These are phyloP conservation scores for Pseudogymnoascus verrucosus DNA, from an alignment of 2,329 filamentous ascomycete species.

Conservation along the genomic window DNA sequence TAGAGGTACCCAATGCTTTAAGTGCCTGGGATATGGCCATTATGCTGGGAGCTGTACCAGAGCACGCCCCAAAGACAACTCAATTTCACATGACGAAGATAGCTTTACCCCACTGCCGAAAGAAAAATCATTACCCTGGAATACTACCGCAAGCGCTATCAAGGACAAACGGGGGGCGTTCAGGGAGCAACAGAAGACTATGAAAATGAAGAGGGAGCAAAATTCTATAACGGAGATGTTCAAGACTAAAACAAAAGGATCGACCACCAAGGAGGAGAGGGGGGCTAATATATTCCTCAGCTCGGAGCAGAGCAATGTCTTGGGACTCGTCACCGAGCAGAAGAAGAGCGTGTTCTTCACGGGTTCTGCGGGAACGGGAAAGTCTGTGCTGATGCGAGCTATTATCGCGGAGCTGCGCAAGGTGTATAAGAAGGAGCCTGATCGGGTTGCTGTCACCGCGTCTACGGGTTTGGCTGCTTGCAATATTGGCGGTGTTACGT, in stretches of 20 bases:
- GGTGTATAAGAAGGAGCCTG: slow-evolving; percentile 69
- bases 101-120: slow-evolving; percentile 14
- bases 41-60: not conserved
- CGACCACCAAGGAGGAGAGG: slow-evolving; percentile 37
- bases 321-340: slow-evolving; percentile 72
- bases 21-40: not conserved
- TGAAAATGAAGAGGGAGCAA: slow-evolving; percentile 32
- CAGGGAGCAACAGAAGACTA: slow-evolving; percentile 51
- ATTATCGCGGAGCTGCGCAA: slow-evolving; percentile 75
- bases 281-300: slow-evolving; percentile 58
- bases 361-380: slow-evolving; percentile 90
- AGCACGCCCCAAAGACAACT: not conserved
- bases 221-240: slow-evolving; percentile 21
- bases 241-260: slow-evolving; percentile 12
- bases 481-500: slow-evolving; percentile 90
- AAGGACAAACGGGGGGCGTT: slow-evolving; percentile 72
- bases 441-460: slow-evolving; percentile 85
- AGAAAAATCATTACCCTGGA: slow-evolving; percentile 50
- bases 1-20: not conserved
- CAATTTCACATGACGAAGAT: not conserved
- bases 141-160: slow-evolving; percentile 63
- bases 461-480: slow-evolving; percentile 94
- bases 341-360: slow-evolving; percentile 95
- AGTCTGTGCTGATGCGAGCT: slow-evolving; percentile 88
- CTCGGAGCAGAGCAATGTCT: slow-evolving; percentile 75